A percentile compares a stretch with the other conserved stretches of the same genome.
phyloP scores from a whole-genome alignment of 2,329 filamentous ascomycete species.

The Phialemonium atrogriseum region DNA sequence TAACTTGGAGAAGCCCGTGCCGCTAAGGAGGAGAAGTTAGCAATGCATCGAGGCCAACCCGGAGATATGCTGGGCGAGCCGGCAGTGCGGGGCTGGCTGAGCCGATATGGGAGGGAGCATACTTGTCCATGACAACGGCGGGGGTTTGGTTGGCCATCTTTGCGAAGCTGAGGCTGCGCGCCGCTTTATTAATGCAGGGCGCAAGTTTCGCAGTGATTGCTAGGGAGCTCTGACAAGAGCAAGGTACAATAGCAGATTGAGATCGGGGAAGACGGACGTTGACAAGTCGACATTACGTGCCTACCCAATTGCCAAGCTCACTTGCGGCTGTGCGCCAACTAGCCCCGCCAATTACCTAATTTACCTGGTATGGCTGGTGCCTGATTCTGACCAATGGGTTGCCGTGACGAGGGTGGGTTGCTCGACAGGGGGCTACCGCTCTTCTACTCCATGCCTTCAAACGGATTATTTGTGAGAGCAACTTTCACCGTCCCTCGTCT shows the following conservation, averaged over 20 bases:
- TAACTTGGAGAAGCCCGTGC: constrained; percentile 98
- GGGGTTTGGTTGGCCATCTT: constrained; percentile 96
- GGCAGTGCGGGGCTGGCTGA: constrained; percentile 14
- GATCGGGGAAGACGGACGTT: constrained; percentile 3
- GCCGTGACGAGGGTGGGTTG: too few species aligned
- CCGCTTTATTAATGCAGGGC: constrained; percentile 12
- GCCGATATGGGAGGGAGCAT: constrained; percentile 27
- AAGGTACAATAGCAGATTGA: too few species aligned
- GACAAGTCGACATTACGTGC: constrained; percentile 16
- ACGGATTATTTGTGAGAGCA: too few species aligned
- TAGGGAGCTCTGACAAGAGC: too few species aligned
- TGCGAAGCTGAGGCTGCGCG: constrained; percentile 17
- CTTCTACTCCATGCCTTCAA: too few species aligned
- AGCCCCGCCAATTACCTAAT: constrained; percentile 9
- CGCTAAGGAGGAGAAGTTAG: constrained; percentile 53
- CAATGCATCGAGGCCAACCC: constrained; percentile 9
- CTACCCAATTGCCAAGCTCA: constrained; percentile 8
- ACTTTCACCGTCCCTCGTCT: too few species aligned
- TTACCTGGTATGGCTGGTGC: too few species aligned
- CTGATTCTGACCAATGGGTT: too few species aligned
- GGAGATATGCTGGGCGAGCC: constrained; percentile 13
- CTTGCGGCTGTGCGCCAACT: constrained; percentile 13
- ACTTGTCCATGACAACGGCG: constrained; percentile 99
- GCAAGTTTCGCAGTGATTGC: constrained; percentile 11
- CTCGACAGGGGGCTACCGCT: too few species aligned